Percentiles rank a stretch among this genome's conserved stretches.
Conservation (phyloP, 306 rosid species). For the Luffa acutangula region DNA sequence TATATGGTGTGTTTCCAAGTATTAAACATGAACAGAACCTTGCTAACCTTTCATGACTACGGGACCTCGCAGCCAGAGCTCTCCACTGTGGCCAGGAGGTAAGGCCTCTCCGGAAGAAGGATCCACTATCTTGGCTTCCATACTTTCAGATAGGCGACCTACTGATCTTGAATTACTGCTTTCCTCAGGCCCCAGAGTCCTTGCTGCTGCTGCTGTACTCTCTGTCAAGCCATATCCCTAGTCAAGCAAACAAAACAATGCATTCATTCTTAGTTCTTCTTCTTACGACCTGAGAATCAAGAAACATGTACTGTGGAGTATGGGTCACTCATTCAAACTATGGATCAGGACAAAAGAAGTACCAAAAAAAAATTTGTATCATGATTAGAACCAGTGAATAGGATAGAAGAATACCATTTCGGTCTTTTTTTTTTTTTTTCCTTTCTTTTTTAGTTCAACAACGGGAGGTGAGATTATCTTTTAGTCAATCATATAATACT, state of each 20-base stretch:
- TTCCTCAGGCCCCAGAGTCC: conserved; percentile 50
- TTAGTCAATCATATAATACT: too few relatives aligned
- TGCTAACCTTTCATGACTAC: conserved; percentile 54
- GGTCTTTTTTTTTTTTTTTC: too few relatives aligned
- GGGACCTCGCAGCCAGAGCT: conserved; percentile 86
- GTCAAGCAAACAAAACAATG: neutral
- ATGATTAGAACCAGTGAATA: too few relatives aligned
- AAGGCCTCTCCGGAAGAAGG: conserved; percentile 51
- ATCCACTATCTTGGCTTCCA: conserved; percentile 86
- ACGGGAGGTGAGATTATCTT: too few relatives aligned
- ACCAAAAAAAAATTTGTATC: too few relatives aligned
- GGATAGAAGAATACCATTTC: too few relatives aligned
- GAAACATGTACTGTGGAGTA: neutral
- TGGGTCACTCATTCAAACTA: neutral
- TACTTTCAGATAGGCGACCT: conserved; percentile 54
- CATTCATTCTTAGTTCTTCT: neutral
- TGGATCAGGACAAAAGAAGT: too few relatives aligned
- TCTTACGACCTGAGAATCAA: neutral
- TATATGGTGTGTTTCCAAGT: neutral
- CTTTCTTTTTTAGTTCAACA: too few relatives aligned
- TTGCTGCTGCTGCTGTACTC: conserved; percentile 45
- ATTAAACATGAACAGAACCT: neutral
- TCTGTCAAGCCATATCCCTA: conserved; percentile 96
- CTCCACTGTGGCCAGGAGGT: conserved; percentile 58
- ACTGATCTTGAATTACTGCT: conserved; percentile 40